Base-by-base conservation (phyloP, 495 filamentous ascomycete genomes). In the Talaromyces stipitatus region DNA sequence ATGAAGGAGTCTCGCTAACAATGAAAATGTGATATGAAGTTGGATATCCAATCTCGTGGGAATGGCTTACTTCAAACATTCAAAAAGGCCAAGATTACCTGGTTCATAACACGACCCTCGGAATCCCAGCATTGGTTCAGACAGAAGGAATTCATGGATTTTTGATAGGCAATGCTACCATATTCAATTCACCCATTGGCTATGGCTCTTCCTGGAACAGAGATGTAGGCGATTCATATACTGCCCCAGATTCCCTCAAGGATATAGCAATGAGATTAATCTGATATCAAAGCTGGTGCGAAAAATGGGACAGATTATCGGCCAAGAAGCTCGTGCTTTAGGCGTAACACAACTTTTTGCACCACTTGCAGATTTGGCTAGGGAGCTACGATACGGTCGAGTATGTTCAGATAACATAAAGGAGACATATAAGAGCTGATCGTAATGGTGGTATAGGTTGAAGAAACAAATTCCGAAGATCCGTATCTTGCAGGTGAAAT, bases 161-260 rank as follows among this genome's bases (percentile, higher is more conserved):
- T 53, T 65, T 88, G 48, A 76, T 85, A 47, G 80, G 77, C 18
- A 88, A 88, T 69, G 85, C 85, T 11, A 88, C 85, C 0, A 88
- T 89, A 50, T 89, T 86, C 76, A 88, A 88, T 62, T 86, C 83
- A 3, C 84, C 85, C 0, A 89, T 89, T 65, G 85, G 72, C 18
- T 80, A 86, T 61, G 84, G 80, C 16, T 86, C 82, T 64, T 83
- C 85, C 4, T 88, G 79, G 61, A 84, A 88, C 54, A 77, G 75
- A 2, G 71, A 71, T 24, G 72, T 73, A 59, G 30, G 52, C 16
- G 20, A 28, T 6, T 11, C 27, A 27, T 2, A 29, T 18, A 6
- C 38, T 5, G 4, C 10, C 38, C 11, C 11, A 14, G n/a, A 33
- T 12, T 33, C 12, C 30, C 6, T 33, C 18, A 22, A 22, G 2